These are phyloP conservation scores for Silybum marianum DNA, from an alignment of 129 eudicot genomes.

Conservation along the genomic window DNA sequence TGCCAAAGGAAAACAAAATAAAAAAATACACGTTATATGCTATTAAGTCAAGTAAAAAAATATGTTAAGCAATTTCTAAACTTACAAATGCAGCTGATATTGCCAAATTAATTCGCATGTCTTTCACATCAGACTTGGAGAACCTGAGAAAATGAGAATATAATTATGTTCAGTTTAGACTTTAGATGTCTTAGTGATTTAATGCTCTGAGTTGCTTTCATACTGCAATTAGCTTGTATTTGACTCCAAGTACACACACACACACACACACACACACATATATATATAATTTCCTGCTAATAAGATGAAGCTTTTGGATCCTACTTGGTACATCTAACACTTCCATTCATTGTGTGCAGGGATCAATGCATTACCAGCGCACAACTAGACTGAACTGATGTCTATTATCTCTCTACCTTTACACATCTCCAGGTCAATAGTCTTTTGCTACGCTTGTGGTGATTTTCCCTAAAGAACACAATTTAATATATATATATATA, in stretches of 20 bases:
- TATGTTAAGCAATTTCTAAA: constrained; percentile 13
- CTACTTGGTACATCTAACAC: neutral
- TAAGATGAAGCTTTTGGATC: too few species aligned
- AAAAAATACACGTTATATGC: neutral
- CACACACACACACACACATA: too few species aligned
- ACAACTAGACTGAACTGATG: neutral
- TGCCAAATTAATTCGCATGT: constrained; percentile 78
- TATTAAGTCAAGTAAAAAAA: neutral
- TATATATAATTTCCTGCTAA: too few species aligned
- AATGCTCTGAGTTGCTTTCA: too few species aligned
- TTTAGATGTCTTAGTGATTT: too few species aligned
- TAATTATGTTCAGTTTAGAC: too few species aligned
- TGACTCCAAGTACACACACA: too few species aligned
- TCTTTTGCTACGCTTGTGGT: too few species aligned
- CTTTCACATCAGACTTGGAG: constrained; percentile 75
- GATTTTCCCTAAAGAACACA: neutral
- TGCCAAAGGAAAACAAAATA: constrained; percentile 32
- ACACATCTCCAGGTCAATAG: neutral
- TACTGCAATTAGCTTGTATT: too few species aligned
- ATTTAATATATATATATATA: too few species aligned
- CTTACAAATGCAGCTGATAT: constrained; percentile 93
- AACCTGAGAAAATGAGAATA: constrained; percentile 52
- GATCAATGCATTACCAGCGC: neutral
- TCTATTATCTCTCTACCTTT: neutral
- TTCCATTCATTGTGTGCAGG: neutral